Evolutionary conservation across 2,329 filamentous ascomycete genomes (phyloP), one percentile per base, ranked within the genome.

Genomic region (Phaeomoniella chlamydospora): DNA sequence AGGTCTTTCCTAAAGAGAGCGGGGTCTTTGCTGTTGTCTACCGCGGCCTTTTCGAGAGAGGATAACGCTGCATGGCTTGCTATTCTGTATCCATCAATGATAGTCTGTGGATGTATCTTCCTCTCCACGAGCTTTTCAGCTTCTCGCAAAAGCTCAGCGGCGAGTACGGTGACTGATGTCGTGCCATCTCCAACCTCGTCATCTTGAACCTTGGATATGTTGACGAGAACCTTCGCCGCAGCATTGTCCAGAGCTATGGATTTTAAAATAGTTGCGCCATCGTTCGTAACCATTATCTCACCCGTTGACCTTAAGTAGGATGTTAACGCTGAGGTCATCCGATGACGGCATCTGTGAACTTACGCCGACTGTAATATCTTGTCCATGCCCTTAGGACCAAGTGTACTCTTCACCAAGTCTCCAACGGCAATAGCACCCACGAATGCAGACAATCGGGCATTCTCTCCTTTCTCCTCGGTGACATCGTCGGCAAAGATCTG

Each of bases 51-150:
- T 56, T 86, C 82, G 31, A 98, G 68, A 18, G 86, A 86, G 53
- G 78, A 70, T 35, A 98, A 71, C 18, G 90, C 87, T 36, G 90
- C 88, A 36, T 75, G 71, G 59, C 85, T 93, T 36, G 90, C 90
- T 82, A 98, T 93, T 66, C 90, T 77, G 71, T 93, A 98, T 36
- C 90, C 90, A 55, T 98, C 90, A 54, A 98, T 98, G 60, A 98
- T 98, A 36, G 90, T 96, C 70, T 98, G 90, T 35, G 90, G 90
- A 61, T 98, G 90, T 51, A 98, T 94, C 67, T 96, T 96, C 68
- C 88, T 86, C 66, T 92, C 83, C 48, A 98, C 85, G 34, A 98
- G 74, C 67, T 93, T 88, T 68, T 98, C 90, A 33, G 90, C 90
- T 63, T 98, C 90, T 44, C 90, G 80, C 45, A 98, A 71, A 41